Conservation (phyloP, 495 filamentous ascomycete genomes). For the Elasticomyces elasticus region DNA sequence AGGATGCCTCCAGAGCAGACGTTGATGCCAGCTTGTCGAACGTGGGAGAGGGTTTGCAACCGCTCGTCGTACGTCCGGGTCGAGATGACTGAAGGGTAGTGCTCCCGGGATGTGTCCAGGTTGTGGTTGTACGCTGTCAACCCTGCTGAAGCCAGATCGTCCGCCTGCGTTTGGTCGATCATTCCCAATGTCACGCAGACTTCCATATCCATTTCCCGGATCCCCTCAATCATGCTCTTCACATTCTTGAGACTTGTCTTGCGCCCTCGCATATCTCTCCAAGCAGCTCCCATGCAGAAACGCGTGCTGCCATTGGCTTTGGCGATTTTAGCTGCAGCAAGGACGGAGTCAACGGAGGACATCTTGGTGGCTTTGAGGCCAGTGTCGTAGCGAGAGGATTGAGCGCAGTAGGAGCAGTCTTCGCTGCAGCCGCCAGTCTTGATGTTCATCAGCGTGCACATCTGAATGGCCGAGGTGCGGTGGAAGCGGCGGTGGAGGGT, state of each 20-base stretch:
- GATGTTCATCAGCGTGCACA: constrained; percentile 90
- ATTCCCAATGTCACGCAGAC: constrained; percentile 81
- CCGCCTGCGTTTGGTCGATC: constrained; percentile 67
- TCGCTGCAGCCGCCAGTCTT: constrained; percentile 85
- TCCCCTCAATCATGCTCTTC: constrained; percentile 69
- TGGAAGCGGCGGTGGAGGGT: constrained; percentile 73
- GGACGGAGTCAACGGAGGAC: constrained; percentile 64
- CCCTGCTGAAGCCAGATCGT: constrained; percentile 69
- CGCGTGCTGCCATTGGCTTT: constrained; percentile 70
- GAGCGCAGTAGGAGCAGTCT: constrained; percentile 83
- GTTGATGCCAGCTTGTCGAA: constrained; percentile 71
- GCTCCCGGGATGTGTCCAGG: constrained; percentile 74
- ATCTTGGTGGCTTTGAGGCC: constrained; percentile 70
- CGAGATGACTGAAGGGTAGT: constrained; percentile 71
- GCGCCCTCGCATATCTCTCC: constrained; percentile 83
- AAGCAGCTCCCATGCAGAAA: constrained; percentile 88
- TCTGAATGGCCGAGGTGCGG: constrained; percentile 65
- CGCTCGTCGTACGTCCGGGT: constrained; percentile 78
- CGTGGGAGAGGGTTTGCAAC: constrained; percentile 59
- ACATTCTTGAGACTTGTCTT: constrained; percentile 69
- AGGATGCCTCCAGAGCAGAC: constrained; percentile 79
- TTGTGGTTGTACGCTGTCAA: constrained; percentile 88
- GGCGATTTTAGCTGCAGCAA: constrained; percentile 62
- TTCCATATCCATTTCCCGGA: constrained; percentile 73
- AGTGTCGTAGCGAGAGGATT: constrained; percentile 69